Evolutionary conservation across 2,329 filamentous ascomycete species (phyloP).

Genomic region (Xylariaceae sp.): DNA sequence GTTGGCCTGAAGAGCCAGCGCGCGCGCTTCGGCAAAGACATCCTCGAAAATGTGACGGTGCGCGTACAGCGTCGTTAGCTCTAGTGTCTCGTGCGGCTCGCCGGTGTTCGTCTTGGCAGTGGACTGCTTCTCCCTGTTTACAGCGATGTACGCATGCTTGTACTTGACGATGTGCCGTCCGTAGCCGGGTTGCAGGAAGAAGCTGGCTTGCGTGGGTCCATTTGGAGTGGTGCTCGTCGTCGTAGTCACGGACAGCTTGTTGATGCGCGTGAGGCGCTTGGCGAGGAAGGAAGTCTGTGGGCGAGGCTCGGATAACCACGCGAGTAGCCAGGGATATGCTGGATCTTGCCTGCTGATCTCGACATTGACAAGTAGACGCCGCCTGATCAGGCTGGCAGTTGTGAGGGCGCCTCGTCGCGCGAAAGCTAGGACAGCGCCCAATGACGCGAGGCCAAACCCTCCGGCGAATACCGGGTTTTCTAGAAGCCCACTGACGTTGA

Average conservation of each 20-base stretch:
- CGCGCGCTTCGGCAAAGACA: conserved; percentile 82
- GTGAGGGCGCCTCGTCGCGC: conserved; percentile 72
- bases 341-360: conserved; percentile 94
- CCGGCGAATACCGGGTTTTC: conserved; percentile 61
- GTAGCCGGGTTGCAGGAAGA: conserved; percentile 85
- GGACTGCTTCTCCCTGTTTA: conserved; percentile 79
- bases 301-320: conserved; percentile 87
- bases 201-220: conserved; percentile 71
- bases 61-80: conserved; percentile 84
- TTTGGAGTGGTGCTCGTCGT: conserved; percentile 55
- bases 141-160: conserved; percentile 78
- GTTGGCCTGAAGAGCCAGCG: conserved; percentile 70
- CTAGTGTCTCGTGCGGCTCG: conserved; percentile 90
- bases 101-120: conserved; percentile 79
- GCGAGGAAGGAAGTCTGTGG: conserved; percentile 57
- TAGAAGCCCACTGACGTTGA: conserved; percentile 56
- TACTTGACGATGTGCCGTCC: conserved; percentile 86
- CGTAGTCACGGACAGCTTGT: conserved; percentile 56
- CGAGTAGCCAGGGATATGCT: conserved; percentile 88
- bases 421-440: conserved; percentile 77
- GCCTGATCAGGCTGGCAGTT: conserved; percentile 69
- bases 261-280: conserved; percentile 54
- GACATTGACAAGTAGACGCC: conserved; percentile 86
- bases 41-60: conserved; percentile 86
- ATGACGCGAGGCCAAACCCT: conserved; percentile 85